phyloP scores from a whole-genome alignment of 768 basidiomycete genomes.

The Mycena epipterygia region DNA sequence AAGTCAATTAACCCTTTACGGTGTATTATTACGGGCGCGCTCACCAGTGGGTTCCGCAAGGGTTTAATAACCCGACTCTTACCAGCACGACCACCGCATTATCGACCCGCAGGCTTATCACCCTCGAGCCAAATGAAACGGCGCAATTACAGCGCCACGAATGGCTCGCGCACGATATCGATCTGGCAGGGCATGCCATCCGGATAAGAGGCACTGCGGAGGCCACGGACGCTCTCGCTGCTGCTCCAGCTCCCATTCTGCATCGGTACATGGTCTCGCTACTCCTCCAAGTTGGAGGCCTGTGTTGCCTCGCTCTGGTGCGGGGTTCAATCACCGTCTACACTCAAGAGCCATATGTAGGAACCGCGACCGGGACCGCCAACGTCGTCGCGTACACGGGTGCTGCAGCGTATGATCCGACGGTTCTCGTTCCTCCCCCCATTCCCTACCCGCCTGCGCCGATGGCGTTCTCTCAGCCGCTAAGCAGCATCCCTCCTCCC shows the following conservation, averaged over 20 bases:
- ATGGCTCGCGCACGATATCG: background rate
- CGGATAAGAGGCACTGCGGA: conserved; percentile 11
- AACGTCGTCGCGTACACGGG: conserved; percentile 42
- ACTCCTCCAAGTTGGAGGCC: conserved; percentile 2
- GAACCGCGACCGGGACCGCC: conserved; percentile 25
- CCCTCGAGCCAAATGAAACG: conserved; percentile 25
- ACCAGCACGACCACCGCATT: conserved; percentile 10
- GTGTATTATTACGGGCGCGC: no score
- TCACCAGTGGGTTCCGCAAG: no score
- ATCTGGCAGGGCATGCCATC: background rate
- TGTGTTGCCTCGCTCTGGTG: conserved; percentile 16
- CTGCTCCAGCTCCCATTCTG: background rate
- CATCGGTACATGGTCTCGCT: conserved; percentile 10
- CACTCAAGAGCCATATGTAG: conserved; percentile 22
- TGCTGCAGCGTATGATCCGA: conserved; percentile 49
- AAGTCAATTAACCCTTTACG: no score
- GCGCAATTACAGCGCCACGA: conserved; percentile 27
- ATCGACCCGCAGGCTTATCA: conserved; percentile 12
- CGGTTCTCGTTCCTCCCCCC: conserved; percentile 45
- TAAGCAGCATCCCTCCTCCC: conserved; percentile 17
- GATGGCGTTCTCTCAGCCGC: conserved; percentile 22
- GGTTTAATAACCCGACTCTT: background rate
- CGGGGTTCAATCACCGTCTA: conserved; percentile 31
- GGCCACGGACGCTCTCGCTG: background rate
- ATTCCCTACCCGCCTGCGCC: conserved; percentile 35